Conservation (phyloP, 2,329 filamentous ascomycete species). For the Alternaria angustiovoidea region DNA sequence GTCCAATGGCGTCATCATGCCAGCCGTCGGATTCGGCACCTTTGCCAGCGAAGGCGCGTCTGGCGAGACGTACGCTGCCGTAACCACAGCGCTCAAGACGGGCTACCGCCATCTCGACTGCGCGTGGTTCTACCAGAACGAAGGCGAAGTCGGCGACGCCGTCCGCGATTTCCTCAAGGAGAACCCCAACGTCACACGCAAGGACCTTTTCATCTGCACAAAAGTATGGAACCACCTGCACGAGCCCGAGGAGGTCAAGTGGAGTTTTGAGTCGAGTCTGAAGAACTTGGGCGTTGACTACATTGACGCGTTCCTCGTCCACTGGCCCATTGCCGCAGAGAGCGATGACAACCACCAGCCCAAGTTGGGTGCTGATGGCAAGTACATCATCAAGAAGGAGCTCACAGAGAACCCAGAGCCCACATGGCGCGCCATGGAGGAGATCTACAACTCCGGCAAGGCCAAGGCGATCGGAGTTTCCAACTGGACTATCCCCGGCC, state of each 20-base stretch:
- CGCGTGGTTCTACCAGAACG: conserved; percentile 76
- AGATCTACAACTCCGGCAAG: conserved; percentile 66
- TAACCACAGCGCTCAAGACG: conserved; percentile 64
- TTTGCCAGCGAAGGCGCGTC: conserved; percentile 74
- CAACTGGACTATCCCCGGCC: conserved; percentile 73
- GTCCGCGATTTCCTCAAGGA: conserved; percentile 66
- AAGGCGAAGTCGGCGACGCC: conserved; percentile 73
- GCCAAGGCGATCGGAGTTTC: conserved; percentile 74
- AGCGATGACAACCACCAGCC: conserved; percentile 62
- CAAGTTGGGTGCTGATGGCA: conserved; percentile 62
- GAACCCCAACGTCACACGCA: conserved; percentile 63
- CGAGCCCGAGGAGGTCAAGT: conserved; percentile 66
- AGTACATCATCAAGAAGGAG: conserved; percentile 70
- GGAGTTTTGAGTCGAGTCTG: conserved; percentile 68
- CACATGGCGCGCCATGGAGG: conserved; percentile 74
- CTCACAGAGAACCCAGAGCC: conserved; percentile 72
- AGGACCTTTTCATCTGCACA: conserved; percentile 75
- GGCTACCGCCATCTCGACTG: conserved; percentile 74
- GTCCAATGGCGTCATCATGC: conserved; percentile 69
- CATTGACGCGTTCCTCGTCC: conserved; percentile 76
- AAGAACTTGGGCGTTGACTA: conserved; percentile 68
- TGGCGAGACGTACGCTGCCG: conserved; percentile 63
- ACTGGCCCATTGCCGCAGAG: conserved; percentile 64
- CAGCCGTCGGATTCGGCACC: conserved; percentile 75
- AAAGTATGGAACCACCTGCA: conserved; percentile 70